Evolutionary conservation across 148 eudicot species (phyloP).

Genomic region (Pouteria glomerata): DNA sequence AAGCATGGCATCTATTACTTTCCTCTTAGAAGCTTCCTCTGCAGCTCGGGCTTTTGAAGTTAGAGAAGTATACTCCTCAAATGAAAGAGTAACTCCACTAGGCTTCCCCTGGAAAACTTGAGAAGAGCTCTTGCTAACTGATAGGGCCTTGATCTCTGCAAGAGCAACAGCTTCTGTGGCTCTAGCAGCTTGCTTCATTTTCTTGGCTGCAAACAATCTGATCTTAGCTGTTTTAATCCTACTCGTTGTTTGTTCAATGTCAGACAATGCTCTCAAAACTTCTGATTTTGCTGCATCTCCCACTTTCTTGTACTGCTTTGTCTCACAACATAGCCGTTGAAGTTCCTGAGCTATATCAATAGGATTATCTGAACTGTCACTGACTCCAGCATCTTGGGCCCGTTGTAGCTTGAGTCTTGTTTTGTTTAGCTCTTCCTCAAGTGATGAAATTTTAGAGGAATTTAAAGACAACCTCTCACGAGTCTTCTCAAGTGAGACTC

Average conservation of each 20-base stretch:
- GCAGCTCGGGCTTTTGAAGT: constrained; percentile 60
- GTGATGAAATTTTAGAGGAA: constrained; percentile 54
- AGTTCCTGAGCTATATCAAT: constrained; percentile 52
- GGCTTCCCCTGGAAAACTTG: no score
- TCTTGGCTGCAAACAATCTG: constrained; percentile 71
- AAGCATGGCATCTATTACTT: constrained; percentile 50
- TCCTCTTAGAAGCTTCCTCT: constrained; percentile 37
- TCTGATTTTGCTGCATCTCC: constrained; percentile 68
- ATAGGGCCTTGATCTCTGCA: constrained; percentile 78
- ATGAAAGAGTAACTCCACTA: constrained; percentile 50
- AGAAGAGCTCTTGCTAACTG: no score
- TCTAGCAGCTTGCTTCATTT: constrained; percentile 85
- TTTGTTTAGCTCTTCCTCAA: constrained; percentile 62
- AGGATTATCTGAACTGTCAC: constrained; percentile 23
- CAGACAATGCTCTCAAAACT: constrained; percentile 53
- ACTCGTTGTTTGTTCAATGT: constrained; percentile 66
- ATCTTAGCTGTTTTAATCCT: constrained; percentile 72
- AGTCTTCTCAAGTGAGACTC: constrained; percentile 68
- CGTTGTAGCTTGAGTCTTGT: constrained; percentile 42
- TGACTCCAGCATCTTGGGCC: constrained; percentile 21
- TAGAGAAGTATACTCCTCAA: constrained; percentile 63
- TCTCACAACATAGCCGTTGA: constrained; percentile 59
- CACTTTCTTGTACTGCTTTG: constrained; percentile 65
- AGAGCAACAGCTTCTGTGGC: constrained; percentile 86
- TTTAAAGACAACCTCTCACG: constrained; percentile 67